Evolutionary conservation across 257 asterid species (phyloP), one percentile per base, ranked within the genome.

Genomic region (Verbena officinalis): DNA sequence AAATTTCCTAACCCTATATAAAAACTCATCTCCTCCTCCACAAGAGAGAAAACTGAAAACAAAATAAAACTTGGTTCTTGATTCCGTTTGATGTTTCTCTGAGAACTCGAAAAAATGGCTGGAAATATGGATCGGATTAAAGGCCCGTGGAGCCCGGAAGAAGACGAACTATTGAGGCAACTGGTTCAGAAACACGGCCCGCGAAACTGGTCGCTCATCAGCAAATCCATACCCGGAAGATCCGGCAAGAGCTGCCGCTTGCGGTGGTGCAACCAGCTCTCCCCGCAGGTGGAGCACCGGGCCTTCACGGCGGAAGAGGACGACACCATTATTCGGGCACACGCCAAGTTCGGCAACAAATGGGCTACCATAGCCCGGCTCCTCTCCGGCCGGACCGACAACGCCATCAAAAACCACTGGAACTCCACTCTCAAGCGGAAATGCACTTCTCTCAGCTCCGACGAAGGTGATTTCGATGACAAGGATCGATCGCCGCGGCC

Each of bases 401-500:
- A 82, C 77, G 84, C 87, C 13, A 56, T 82, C 15, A 82, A 82
- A 64, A 82, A 82, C 50, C 87, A 76, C 68, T 81, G 87, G 87
- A 81, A 81, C 74, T 78, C 84, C 4, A 75, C 84, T 11, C 84
- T 89, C 17, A 89, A 84, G 74, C 81, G 96, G 59, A 89, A 84
- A 75, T 79, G 80, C 64, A 58, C 71, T 1, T 80, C 86, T 27
- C 46, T 77, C 58, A 64, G 72, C 36, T 67, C 66, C 49, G 84
- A 71, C 7, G 80, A 79, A 2, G 65, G 22, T 6, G 15, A 20
- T 14, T 19, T 4, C 1, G 46, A 64, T 10, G 71, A 76, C 1
- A 27, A 65, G 15, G 81, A 78, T 50, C 71, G 63, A 34, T 58
- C 55, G 4, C 78, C 68, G 12, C 80, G 67, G 67, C 91, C 88